Conservation (phyloP, 371 early-diverging fungal species). For the Massospora cicadina region DNA sequence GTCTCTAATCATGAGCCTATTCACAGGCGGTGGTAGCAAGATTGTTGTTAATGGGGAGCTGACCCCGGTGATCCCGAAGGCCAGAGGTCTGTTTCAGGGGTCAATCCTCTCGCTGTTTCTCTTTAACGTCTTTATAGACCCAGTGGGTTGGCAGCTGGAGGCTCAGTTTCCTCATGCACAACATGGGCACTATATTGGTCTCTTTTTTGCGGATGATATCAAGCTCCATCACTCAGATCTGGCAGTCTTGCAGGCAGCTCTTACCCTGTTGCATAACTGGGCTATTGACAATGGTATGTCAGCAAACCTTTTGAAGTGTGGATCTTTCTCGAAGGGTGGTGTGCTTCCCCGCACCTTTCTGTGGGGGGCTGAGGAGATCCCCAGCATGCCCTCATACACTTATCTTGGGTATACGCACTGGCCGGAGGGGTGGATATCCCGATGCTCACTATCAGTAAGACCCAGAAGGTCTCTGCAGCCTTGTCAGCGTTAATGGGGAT, state of each 20-base stretch:
- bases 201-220: not conserved
- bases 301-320: not conserved
- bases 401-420: not conserved
- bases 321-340: not conserved
- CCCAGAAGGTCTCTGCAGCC: not conserved
- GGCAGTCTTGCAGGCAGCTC: not conserved
- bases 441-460: not conserved
- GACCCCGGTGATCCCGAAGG: not conserved
- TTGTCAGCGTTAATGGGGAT: not conserved
- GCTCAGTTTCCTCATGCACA: not conserved
- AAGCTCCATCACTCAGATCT: not conserved
- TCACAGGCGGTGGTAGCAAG: not conserved
- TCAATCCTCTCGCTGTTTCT: not conserved
- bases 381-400: not conserved
- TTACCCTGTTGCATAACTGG: not conserved
- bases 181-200: not conserved
- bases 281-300: not conserved
- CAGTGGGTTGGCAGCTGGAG: not conserved
- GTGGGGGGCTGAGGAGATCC: not conserved
- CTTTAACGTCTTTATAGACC: not conserved
- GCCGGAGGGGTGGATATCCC: not conserved
- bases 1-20: not conserved
- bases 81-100: not conserved
- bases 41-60: not conserved
- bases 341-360: not conserved